Percentiles rank a stretch among this genome's conserved stretches.
Evolutionary conservation across 257 asterid species (phyloP).

Genomic region (Lycium ferocissimum): DNA sequence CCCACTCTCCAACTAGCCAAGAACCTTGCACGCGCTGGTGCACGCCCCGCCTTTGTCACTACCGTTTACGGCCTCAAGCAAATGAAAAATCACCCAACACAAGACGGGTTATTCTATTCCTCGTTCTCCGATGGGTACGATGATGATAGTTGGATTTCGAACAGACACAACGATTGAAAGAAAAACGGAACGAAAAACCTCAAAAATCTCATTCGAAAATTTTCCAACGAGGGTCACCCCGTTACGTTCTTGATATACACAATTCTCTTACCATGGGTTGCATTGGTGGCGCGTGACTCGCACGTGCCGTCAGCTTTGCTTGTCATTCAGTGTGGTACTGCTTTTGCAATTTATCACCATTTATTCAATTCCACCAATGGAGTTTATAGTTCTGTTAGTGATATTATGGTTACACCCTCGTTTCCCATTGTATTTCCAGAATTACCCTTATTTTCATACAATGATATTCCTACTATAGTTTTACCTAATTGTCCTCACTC

Average conservation of each 20-base stretch:
- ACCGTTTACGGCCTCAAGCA: conserved; percentile 39
- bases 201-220: conserved; percentile 28
- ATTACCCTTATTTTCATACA: conserved; percentile 47
- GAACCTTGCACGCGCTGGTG: conserved; percentile 53
- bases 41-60: conserved; percentile 58
- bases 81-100: conserved; percentile 37
- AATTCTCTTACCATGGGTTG: conserved; percentile 58
- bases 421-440: conserved; percentile 37
- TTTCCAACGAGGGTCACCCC: conserved; percentile 36
- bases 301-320: conserved; percentile 56
- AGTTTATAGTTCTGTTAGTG: not conserved
- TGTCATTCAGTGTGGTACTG: conserved; percentile 58
- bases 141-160: not conserved
- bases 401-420: conserved; percentile 8
- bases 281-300: conserved; percentile 50
- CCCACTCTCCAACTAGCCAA: too few relatives aligned
- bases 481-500: conserved; percentile 33
- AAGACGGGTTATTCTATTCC: conserved; percentile 39
- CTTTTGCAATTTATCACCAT: conserved; percentile 49
- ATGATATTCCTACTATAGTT: conserved; percentile 54
- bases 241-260: conserved; percentile 53
- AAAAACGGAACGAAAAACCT: conserved; percentile 35
- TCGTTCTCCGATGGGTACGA: conserved; percentile 54
- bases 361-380: conserved; percentile 41
- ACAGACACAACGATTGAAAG: conserved; percentile 24